Base-by-base conservation (phyloP, 768 basidiomycete genomes). In the Collybia nuda region DNA sequence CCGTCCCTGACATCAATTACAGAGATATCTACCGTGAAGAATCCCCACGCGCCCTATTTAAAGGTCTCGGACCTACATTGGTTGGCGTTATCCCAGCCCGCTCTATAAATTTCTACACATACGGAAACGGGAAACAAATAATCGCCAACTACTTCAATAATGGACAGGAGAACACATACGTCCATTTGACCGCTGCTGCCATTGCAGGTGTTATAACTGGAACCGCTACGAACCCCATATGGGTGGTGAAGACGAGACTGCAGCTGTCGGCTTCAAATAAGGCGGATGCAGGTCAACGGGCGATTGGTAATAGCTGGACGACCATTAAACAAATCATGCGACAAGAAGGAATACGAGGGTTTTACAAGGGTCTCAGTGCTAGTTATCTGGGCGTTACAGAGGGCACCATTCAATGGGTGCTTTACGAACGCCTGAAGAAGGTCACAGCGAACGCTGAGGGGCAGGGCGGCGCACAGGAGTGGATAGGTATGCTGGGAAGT, bases 161-260 rank as follows among this genome's bases (percentile, higher is more conserved):
- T 55, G 79, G 93, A 21, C 59, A 81, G 53, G 93, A 98, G 67
- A 95, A 90, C 67, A 76, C 88, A 0, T 82, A 78, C 54, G 86
- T 99, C 0, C 95, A 98, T 66, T 84, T 98, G 19, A 54, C 75
- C 1, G 90, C 96, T 0, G 97, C 95, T 1, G 88, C 91, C 0
- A 62, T 85, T 8, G 96, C 96, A 1, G 95, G 96, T 0, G 73
- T 98, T 56, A 74, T 77, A 26, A 99, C 97, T 0, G 82, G 94
- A 4, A 87, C 92, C 0, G 92, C 84, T 9, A 98, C 97, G 18
- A 99, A 99, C 66, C 97, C 97, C 0, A 96, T 99, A 21, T 99
- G 97, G 97, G 97, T 99, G 41, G 93, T 99, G 53, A 99, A 98
- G 69, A 99, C 97, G 39, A 86, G 96, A 6, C 61, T 99, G 47